Percentiles rank a stretch among this genome's conserved stretches.
Evolutionary conservation across 768 basidiomycete genomes (phyloP).

Genomic region (Auricularia sp.): DNA sequence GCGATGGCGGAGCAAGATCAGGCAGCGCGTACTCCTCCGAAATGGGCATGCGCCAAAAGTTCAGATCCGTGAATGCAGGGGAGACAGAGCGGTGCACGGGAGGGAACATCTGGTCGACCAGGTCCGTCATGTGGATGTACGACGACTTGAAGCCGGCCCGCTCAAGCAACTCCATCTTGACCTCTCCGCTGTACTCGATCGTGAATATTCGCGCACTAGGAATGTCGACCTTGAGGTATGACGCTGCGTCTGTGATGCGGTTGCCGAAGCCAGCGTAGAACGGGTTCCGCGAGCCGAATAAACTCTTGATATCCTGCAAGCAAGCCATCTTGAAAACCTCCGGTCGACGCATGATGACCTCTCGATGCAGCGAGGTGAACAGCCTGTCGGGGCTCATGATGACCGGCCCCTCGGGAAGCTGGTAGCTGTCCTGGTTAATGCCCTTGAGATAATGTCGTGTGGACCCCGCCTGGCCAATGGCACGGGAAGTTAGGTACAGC

Average conservation of each 20-base stretch:
- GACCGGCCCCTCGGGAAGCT: constrained; percentile 95
- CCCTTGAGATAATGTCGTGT: constrained; percentile 90
- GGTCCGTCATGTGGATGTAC: constrained; percentile 98
- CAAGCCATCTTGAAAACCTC: constrained; percentile 99
- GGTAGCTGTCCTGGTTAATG: constrained; percentile 91
- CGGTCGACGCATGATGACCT: constrained; percentile 98
- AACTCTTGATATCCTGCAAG: constrained; percentile 82
- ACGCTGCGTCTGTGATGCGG: constrained; percentile 93
- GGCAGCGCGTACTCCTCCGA: constrained; percentile 64
- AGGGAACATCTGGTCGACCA: constrained; percentile 99
- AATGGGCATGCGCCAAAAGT: constrained; percentile 84
- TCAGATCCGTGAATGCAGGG: constrained; percentile 92
- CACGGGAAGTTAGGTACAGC: constrained; percentile 93
- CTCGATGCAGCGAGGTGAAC: constrained; percentile 89
- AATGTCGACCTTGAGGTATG: constrained; percentile 93
- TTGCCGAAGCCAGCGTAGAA: constrained; percentile 99
- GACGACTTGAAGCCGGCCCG: constrained; percentile 95
- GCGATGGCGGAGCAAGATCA: constrained; percentile 77
- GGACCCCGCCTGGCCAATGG: constrained; percentile 95
- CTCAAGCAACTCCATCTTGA: constrained; percentile 95
- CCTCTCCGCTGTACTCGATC: constrained; percentile 84
- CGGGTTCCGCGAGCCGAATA: constrained; percentile 72
- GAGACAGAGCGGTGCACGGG: constrained; percentile 84
- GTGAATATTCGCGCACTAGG: constrained; percentile 94
- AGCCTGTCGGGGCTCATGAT: constrained; percentile 97